Evolutionary conservation across 495 filamentous ascomycete species (phyloP).

Genomic region (Barbatosphaeria neglecta): DNA sequence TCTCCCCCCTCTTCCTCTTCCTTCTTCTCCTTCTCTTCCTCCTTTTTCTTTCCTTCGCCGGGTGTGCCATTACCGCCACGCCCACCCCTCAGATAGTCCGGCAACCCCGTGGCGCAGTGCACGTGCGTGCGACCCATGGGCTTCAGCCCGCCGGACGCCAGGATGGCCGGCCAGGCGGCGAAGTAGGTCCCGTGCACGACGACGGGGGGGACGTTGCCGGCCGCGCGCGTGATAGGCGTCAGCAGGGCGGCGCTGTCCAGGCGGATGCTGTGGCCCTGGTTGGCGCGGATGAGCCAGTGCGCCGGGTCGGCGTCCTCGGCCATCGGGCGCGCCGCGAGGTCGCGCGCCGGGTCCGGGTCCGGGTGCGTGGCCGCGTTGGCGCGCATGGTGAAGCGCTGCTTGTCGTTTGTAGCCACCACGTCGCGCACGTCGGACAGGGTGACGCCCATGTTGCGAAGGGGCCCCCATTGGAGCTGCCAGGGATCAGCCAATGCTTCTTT

Average conservation of each 20-base stretch:
- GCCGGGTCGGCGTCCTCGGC: conserved; percentile 33
- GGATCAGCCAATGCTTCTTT: conserved; percentile 3
- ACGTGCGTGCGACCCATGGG: conserved; percentile 76
- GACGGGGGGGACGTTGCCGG: conserved; percentile 41
- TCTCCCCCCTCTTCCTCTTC: background rate
- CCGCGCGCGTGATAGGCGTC: conserved; percentile 44
- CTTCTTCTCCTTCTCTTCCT: background rate
- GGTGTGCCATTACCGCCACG: background rate
- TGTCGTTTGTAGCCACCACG: conserved; percentile 69
- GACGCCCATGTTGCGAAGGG: conserved; percentile 54
- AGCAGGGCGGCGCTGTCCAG: conserved; percentile 60
- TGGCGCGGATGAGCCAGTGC: conserved; percentile 82
- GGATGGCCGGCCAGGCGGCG: conserved; percentile 59
- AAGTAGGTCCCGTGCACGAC: conserved; percentile 87
- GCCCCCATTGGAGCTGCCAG: conserved; percentile 54
- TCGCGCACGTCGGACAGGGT: conserved; percentile 61
- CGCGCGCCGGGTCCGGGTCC: conserved; percentile 10
- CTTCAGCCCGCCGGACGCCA: conserved; percentile 60
- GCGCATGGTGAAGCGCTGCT: conserved; percentile 72
- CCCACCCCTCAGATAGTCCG: background rate
- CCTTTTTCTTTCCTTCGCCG: background rate
- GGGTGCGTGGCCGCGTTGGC: conserved; percentile 22
- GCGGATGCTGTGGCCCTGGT: conserved; percentile 74
- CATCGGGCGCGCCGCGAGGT: background rate
- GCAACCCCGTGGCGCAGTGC: conserved; percentile 53